phyloP scores from a whole-genome alignment of 2,329 filamentous ascomycete species.

The Proliferodiscus dingleyae region DNA sequence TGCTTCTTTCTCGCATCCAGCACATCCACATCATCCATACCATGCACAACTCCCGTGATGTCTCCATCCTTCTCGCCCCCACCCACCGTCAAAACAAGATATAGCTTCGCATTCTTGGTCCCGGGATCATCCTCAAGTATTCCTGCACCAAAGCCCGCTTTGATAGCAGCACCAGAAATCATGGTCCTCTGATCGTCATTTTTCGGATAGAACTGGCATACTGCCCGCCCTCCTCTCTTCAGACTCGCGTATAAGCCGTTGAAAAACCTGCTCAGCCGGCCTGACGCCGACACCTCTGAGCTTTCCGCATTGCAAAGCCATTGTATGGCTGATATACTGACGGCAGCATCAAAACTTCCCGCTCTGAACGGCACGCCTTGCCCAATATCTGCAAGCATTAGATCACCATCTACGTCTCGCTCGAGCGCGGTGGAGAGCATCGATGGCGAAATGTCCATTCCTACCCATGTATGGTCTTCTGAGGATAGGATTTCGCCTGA shows the following conservation, averaged over 20 bases:
- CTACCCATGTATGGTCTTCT: conserved; percentile 94
- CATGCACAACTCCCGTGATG: conserved; percentile 84
- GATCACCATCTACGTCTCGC: conserved; percentile 84
- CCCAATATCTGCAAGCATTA: conserved; percentile 92
- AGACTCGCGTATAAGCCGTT: conserved; percentile 84
- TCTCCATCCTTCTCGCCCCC: conserved; percentile 59
- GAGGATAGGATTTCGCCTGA: conserved; percentile 88
- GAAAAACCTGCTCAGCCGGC: conserved; percentile 80
- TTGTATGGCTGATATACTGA: conserved; percentile 93
- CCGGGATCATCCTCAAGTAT: conserved; percentile 92
- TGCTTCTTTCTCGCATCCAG: conserved; percentile 60
- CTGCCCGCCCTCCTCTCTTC: conserved; percentile 77
- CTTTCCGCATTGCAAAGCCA: conserved; percentile 97
- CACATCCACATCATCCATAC: conserved; percentile 84
- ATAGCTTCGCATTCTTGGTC: conserved; percentile 96
- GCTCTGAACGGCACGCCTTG: conserved; percentile 92
- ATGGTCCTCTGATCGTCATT: conserved; percentile 87
- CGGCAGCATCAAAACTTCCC: conserved; percentile 89
- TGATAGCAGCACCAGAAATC: conserved; percentile 86
- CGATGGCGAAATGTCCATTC: conserved; percentile 90
- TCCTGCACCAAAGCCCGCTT: conserved; percentile 91
- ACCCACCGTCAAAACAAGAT: conserved; percentile 88
- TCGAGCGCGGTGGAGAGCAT: conserved; percentile 96
- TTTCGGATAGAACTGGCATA: conserved; percentile 98
- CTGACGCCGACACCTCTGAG: conserved; percentile 75